Evolutionary conservation across 805 yeast genomes (phyloP), one percentile per base, ranked within the genome.

Genomic region (Saccharomycopsis oosterbeekiorum): DNA sequence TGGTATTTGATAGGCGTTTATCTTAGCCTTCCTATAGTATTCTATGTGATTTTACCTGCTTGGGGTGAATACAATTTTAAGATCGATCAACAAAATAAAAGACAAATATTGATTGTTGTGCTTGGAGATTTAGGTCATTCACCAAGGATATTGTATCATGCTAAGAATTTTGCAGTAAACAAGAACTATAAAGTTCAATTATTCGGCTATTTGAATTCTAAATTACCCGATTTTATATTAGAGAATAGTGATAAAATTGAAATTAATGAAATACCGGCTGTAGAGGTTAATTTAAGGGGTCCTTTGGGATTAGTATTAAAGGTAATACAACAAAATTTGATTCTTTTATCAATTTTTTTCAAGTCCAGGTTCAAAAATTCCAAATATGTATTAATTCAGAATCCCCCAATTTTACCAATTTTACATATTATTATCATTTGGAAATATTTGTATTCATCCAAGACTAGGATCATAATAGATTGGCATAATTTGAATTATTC

Each of bases 401-500:
- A 93, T 71, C 99, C 99, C 0, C 99, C 99, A 0, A 82, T 89
- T 2, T 78, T 94, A 56, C 99, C 99, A 0, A 76, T 90, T 1
- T 73, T 94, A 15, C 80, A 88, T 0, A 75, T 92, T 1, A 78
- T 83, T 0, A 79, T 86, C 1, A 24, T 85, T 0, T 83, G 81
- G 69, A 80, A 81, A 61, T 71, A 75, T 55, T 41, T 82, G 17
- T 72, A 76, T 62, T 70, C 83, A 53, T 79, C 82, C 12, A 78
- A 83, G 1, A 77, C 92, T 4, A 78, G 80, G 68, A 72, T 93
- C 26, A 79, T 94, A 21, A 82, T 94, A 57, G 99, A 94, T 73
- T 94, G 99, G 99, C 99, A 94, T 73, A 94, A 94, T 72, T 77
- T 94, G 67, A 96, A 96, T 50, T 93, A 82, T 71, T 82, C 96